Percentiles rank a stretch among this genome's conserved stretches.
Evolutionary conservation across 164 flowering plant genomes (phyloP).

Genomic region (Stephania yunnanensis): DNA sequence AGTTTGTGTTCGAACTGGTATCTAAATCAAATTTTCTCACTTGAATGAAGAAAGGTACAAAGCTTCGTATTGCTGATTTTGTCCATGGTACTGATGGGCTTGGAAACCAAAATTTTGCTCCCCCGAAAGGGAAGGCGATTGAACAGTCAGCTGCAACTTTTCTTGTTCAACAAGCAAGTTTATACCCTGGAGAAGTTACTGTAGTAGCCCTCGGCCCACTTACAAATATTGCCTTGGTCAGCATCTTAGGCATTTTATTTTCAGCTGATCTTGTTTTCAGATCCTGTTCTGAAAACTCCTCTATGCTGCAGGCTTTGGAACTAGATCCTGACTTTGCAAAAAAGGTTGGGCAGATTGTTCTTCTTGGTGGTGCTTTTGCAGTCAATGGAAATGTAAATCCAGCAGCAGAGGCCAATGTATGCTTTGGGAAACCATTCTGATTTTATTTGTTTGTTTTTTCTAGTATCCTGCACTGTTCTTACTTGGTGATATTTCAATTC

Average conservation of each 20-base stretch:
- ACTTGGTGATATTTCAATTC: neutral
- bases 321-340: conserved; percentile 66
- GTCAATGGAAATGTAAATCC: conserved; percentile 97
- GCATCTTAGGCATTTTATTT: conserved; percentile 13
- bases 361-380: conserved; percentile 94
- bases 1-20: neutral
- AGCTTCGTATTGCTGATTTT: conserved; percentile 91
- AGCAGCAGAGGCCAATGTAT: conserved; percentile 96
- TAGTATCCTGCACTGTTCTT: neutral
- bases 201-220: conserved; percentile 91
- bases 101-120: conserved; percentile 86
- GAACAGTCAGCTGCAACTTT: conserved; percentile 65
- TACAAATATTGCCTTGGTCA: conserved; percentile 86
- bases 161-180: conserved; percentile 61
- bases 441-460: neutral
- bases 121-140: conserved; percentile 63
- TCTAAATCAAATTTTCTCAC: neutral
- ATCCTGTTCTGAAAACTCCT: neutral
- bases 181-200: conserved; percentile 71
- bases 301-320: conserved; percentile 55
- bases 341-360: conserved; percentile 63
- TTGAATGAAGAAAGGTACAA: conserved; percentile 65
- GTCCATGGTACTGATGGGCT: conserved; percentile 93
- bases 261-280: neutral
- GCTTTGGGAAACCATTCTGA: conserved; percentile 14